Evolutionary conservation across 1,139 yeast species (phyloP).

Genomic region (Yamadazyma blattariae): DNA sequence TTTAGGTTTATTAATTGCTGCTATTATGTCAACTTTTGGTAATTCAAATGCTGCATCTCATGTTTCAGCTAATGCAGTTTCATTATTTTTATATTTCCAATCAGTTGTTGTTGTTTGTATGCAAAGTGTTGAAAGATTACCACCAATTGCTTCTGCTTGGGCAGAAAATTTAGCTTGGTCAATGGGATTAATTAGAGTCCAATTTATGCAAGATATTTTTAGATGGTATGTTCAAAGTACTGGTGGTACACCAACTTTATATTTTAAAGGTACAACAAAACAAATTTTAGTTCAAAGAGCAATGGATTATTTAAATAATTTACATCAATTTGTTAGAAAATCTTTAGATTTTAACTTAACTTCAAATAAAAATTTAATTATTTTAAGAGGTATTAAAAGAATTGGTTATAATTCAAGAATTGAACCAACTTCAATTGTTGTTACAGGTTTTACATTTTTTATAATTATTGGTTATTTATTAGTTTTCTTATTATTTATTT

Average conservation of each 20-base stretch:
- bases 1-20: conserved; percentile 67
- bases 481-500: conserved; percentile 46
- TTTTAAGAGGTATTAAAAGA: conserved; percentile 74
- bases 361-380: conserved; percentile 47
- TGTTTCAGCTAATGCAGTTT: conserved; percentile 71
- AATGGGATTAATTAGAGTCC: conserved; percentile 70
- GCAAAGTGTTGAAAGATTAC: conserved; percentile 70
- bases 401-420: conserved; percentile 64
- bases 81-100: conserved; percentile 74
- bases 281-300: conserved; percentile 72
- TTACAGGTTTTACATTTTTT: conserved; percentile 75
- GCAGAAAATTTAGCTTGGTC: conserved; percentile 82
- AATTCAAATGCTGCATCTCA: conserved; percentile 79
- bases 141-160: conserved; percentile 82
- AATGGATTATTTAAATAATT: conserved; percentile 20
- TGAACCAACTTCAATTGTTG: conserved; percentile 71
- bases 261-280: conserved; percentile 53
- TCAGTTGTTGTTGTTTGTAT: conserved; percentile 70
- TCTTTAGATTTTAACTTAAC: conserved; percentile 29
- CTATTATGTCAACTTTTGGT: conserved; percentile 67
- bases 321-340: conserved; percentile 23
- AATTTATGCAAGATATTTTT: conserved; percentile 72
- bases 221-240: conserved; percentile 81
- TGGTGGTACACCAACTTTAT: conserved; percentile 68
- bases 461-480: conserved; percentile 59